Evolutionary conservation across 1,284 basidiomycete species (phyloP).

Genomic region (Cutaneotrichosporon cavernicola): DNA sequence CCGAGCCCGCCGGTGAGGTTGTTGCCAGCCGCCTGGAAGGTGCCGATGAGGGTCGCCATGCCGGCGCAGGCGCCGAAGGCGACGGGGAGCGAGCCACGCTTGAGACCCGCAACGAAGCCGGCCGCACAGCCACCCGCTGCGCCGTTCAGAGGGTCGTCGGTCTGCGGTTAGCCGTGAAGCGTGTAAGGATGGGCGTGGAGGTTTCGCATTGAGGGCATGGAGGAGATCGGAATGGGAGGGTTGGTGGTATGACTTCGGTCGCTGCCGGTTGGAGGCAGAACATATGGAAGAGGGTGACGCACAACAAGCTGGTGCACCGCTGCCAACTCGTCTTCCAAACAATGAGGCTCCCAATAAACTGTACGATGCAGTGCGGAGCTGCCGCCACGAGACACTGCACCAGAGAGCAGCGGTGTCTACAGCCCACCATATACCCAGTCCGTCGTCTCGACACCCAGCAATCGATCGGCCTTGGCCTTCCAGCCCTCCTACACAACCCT

Average conservation of each 20-base stretch:
- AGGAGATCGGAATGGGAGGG: background rate
- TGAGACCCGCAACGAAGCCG: slow-evolving; percentile 81
- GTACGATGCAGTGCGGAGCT: background rate
- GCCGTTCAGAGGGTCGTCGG: slow-evolving; percentile 78
- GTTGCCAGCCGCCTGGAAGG: slow-evolving; percentile 76
- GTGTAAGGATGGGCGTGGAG: background rate
- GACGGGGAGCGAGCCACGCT: slow-evolving; percentile 79
- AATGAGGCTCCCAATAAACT: too few relatives aligned
- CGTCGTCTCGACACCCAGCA: background rate
- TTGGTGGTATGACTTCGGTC: background rate
- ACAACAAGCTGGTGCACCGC: background rate
- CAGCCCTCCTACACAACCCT: background rate
- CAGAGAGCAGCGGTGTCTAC: background rate
- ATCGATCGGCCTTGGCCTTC: background rate
- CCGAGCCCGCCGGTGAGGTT: slow-evolving; percentile 47
- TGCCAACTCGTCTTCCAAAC: background rate
- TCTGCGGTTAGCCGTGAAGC: slow-evolving; percentile 42
- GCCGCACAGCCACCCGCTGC: slow-evolving; percentile 88
- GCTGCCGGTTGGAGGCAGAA: background rate
- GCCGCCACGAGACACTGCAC: background rate
- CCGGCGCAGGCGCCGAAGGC: slow-evolving; percentile 77
- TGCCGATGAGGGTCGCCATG: slow-evolving; percentile 75
- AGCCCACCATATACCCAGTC: background rate
- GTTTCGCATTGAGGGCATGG: too few relatives aligned
- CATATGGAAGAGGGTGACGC: background rate